Conservation (phyloP, 768 basidiomycete genomes). For the Leccinum truebloodii region DNA sequence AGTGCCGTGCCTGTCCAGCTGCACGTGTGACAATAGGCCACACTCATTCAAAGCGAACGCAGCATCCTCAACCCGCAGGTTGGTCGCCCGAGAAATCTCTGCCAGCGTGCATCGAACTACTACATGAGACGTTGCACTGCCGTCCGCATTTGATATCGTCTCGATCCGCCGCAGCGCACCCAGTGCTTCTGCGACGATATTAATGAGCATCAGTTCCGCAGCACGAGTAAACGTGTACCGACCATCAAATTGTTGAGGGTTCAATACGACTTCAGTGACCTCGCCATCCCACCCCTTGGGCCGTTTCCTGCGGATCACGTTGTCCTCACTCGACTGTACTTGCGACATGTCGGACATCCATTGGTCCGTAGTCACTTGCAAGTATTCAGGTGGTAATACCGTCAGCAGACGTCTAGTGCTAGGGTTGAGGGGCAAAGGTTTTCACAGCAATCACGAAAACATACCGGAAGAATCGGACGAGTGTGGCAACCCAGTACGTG, state of each 20-base stretch:
- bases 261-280: conserved; percentile 40
- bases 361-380: conserved; percentile 46
- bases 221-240: conserved; percentile 9
- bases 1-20: conserved; percentile 28
- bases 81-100: conserved; percentile 77
- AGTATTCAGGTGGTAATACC: conserved; percentile 55
- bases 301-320: conserved; percentile 42
- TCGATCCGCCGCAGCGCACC: conserved; percentile 56
- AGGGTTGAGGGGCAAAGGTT: background rate
- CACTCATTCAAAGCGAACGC: conserved; percentile 89
- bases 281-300: conserved; percentile 80
- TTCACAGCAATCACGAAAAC: conserved; percentile 2
- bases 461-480: conserved; percentile 83
- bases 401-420: conserved; percentile 53
- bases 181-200: conserved; percentile 47
- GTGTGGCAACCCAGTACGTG: conserved; percentile 81
- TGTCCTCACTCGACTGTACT: conserved; percentile 35
- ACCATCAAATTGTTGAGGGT: conserved; percentile 45
- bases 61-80: conserved; percentile 81
- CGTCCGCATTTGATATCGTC: conserved; percentile 59
- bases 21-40: conserved; percentile 62
- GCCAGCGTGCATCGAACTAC: conserved; percentile 69
- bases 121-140: conserved; percentile 70
- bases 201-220: conserved; percentile 1
- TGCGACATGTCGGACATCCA: conserved; percentile 43